Evolutionary conservation across 1,284 basidiomycete species (phyloP).

Genomic region (Sanghuangporus sanghuang): DNA sequence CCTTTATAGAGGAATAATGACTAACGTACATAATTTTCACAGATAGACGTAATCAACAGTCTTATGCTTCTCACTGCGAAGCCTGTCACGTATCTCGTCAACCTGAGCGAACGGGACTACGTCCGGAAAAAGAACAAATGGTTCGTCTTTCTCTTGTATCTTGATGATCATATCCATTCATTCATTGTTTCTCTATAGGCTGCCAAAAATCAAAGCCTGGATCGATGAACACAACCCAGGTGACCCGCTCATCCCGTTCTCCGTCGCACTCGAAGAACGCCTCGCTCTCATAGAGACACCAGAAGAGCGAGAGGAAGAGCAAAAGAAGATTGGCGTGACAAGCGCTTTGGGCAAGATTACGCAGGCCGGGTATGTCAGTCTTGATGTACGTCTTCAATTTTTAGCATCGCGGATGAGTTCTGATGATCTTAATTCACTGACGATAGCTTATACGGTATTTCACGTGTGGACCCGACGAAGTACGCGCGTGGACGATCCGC

Average conservation of each 20-base stretch:
- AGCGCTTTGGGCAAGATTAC: constrained; percentile 89
- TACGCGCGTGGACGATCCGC: constrained; percentile 97
- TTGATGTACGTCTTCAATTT: constrained; percentile 53
- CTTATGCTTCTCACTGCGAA: constrained; percentile 94
- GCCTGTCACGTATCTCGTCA: constrained; percentile 97
- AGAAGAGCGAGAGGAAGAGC: constrained; percentile 75
- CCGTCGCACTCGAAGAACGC: constrained; percentile 93
- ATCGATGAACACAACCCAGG: constrained; percentile 97
- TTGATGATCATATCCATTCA: not conserved
- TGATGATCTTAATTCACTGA: not conserved
- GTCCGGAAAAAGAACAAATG: constrained; percentile 99
- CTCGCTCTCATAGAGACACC: constrained; percentile 56
- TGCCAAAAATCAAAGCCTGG: constrained; percentile 98
- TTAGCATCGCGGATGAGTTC: not conserved
- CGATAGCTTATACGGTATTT: constrained; percentile 88
- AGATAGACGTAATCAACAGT: constrained; percentile 96
- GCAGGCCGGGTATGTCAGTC: constrained; percentile 81
- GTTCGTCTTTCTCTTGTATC: constrained; percentile 33
- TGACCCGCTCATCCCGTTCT: constrained; percentile 95
- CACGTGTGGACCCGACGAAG: constrained; percentile 95
- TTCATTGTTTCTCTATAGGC: constrained; percentile 38
- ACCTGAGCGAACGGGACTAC: constrained; percentile 94
- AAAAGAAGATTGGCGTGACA: constrained; percentile 65
- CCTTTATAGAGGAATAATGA: not conserved
- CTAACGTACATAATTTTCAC: not conserved